Percentiles rank a stretch among this genome's conserved stretches.
Evolutionary conservation across 1,284 basidiomycete genomes (phyloP).

Genomic region (Phellinidium pouzarii): DNA sequence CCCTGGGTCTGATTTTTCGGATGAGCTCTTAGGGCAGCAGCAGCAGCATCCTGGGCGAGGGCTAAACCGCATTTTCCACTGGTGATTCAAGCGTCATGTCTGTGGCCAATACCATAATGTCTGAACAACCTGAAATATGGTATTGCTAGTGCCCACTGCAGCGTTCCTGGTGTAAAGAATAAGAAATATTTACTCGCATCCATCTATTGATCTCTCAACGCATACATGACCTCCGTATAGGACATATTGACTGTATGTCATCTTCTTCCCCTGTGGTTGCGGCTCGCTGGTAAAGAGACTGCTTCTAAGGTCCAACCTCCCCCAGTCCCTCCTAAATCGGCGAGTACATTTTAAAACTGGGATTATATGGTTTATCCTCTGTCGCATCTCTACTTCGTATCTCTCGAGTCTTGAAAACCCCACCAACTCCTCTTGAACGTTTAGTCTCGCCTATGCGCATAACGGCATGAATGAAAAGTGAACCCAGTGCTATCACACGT

Average conservation of each 20-base stretch:
- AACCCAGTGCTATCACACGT: too few species aligned
- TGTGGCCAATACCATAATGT: background rate
- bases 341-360: background rate
- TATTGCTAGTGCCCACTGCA: background rate
- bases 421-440: too few species aligned
- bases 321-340: background rate
- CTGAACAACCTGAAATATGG: background rate
- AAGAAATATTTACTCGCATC: background rate
- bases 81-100: conserved; percentile 1
- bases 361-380: too few species aligned
- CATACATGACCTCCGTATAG: background rate
- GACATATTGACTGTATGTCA: background rate
- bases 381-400: too few species aligned
- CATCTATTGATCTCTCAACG: background rate
- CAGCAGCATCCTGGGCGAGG: background rate
- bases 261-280: background rate
- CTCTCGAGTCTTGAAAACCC: too few species aligned
- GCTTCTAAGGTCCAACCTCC: background rate
- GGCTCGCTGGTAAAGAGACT: background rate
- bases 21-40: background rate
- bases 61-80: background rate
- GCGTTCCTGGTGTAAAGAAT: background rate
- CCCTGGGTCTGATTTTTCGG: background rate
- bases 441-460: too few species aligned
- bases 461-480: too few species aligned